Percentiles rank a stretch among this genome's conserved stretches.
These are phyloP conservation scores for Aspergillus pseudoviridinutans DNA, from an alignment of 2,329 filamentous ascomycete species.

Conservation along the genomic window DNA sequence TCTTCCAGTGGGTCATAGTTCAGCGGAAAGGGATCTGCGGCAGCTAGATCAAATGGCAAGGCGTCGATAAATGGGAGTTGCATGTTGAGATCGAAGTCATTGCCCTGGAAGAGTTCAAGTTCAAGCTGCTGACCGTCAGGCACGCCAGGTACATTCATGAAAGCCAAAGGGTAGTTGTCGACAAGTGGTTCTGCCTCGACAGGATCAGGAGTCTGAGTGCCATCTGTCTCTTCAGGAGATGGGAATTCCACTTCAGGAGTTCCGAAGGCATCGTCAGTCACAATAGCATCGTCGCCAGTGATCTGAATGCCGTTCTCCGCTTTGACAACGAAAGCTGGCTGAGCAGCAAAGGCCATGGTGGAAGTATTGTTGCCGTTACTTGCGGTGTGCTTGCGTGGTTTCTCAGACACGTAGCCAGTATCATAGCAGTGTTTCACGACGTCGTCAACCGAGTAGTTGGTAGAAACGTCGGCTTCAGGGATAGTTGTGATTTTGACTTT, in stretches of 20 bases:
- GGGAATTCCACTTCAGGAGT: not conserved
- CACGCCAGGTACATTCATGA: not conserved
- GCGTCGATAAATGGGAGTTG: not conserved
- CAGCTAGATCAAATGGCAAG: not conserved
- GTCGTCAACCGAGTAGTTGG: conserved; percentile 30
- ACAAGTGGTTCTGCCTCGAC: conserved; percentile 1
- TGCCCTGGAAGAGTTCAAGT: not conserved
- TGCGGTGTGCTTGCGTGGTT: conserved; percentile 5
- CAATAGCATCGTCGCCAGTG: conserved; percentile 10
- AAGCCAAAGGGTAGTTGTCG: not conserved
- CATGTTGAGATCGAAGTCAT: not conserved
- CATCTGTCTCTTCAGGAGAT: not conserved
- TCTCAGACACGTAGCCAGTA: conserved; percentile 24
- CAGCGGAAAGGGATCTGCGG: not conserved
- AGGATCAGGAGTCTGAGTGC: not conserved
- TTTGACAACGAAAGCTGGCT: conserved; percentile 15
- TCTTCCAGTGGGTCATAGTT: not conserved
- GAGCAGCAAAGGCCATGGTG: conserved; percentile 25
- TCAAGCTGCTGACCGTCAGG: not conserved
- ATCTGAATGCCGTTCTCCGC: conserved; percentile 12
- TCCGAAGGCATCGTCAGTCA: not conserved
- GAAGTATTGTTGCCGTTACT: conserved; percentile 9
- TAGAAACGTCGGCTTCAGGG: conserved; percentile 20
- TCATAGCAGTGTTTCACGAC: conserved; percentile 30
- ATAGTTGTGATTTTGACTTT: conserved; percentile 12